A percentile compares a stretch with the other conserved stretches of the same genome.
phyloP scores from a whole-genome alignment of 306 rosid species.

The Casuarina glauca region DNA sequence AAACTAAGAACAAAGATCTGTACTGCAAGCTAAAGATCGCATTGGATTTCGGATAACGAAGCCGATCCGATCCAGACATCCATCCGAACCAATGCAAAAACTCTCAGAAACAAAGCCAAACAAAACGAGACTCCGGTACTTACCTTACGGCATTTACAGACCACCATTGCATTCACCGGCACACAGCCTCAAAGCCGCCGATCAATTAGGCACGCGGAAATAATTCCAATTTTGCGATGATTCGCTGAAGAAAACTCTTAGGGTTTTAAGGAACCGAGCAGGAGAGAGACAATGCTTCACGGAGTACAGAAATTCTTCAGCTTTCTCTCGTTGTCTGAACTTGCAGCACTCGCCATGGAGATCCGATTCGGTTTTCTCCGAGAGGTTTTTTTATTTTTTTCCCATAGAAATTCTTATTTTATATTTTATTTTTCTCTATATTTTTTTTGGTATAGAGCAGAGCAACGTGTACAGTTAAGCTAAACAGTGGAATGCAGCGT shows the following conservation, averaged over 20 bases:
- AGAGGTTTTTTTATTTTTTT: neutral
- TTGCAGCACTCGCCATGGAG: conserved; percentile 31
- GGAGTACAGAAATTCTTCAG: neutral
- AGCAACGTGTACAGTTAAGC: no score
- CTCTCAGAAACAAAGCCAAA: neutral
- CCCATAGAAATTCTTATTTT: neutral
- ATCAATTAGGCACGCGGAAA: neutral
- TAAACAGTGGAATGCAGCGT: no score
- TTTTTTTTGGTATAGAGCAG: no score
- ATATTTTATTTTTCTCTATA: no score
- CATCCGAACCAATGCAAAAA: conserved; percentile 26
- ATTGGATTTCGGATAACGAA: conserved; percentile 22
- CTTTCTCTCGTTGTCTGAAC: neutral
- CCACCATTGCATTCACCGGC: conserved; percentile 83
- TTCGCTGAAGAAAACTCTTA: neutral
- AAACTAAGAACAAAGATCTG: conserved; percentile 1
- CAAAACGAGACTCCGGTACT: conserved; percentile 9
- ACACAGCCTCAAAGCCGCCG: conserved; percentile 24
- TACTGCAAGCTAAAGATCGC: conserved; percentile 38
- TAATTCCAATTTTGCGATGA: neutral
- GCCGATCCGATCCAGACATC: conserved; percentile 53
- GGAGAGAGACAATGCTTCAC: neutral
- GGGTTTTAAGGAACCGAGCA: conserved; percentile 17
- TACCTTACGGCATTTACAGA: conserved; percentile 99
- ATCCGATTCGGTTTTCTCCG: conserved; percentile 43